Base-by-base conservation (phyloP, 805 yeast genomes). In the Lipomyces chichibuensis region DNA sequence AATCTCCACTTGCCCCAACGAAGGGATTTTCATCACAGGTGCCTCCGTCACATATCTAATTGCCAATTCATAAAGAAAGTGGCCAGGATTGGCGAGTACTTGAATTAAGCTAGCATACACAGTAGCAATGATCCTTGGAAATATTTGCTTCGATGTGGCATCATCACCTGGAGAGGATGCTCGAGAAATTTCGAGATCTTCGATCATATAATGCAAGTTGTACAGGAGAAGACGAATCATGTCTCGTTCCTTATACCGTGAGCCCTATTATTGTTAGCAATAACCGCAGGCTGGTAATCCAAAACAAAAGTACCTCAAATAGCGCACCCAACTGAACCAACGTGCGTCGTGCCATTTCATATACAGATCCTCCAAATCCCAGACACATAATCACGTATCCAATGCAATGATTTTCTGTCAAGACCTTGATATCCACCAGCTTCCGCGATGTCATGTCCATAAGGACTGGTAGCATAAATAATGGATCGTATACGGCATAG, bases 21-120 rank as follows among this genome's bases (percentile, higher is more conserved):
- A 57, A 33, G 7, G 64, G 63, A 33, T 17, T 35, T 59, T 29
- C 53, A n/a, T 32, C 54, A 27, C 57, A 25, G 49, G 61, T 14
- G 52, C n/a, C 23, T 59, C 56, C 23, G 69, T 63, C 11, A 59
- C 33, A 46, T 54, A 63, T 23, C 61, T 32, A 11, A 61, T 27
- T 6, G 86, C 85, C 71, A 86, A 85, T 69, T 92, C 97, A 76
- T 88, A 90, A 25, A 94, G 76, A 72, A 82, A 83, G 69, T 91
- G 94, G 0, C 87, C 85, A 0, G 98, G 97, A 68, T 88, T 86
- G 5, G 82, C 76, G 65, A 91, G 75, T 1, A 91, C 80, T 2
- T 85, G 84, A 3, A 86, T 78, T 51, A 92, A 75, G 61, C 84
- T 82, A 0, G 91, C 84, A 52, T 88, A 76, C 63, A 86, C 75